phyloP scores from a whole-genome alignment of 2,329 filamentous ascomycete species.

The Ophiostoma fasciatum region DNA sequence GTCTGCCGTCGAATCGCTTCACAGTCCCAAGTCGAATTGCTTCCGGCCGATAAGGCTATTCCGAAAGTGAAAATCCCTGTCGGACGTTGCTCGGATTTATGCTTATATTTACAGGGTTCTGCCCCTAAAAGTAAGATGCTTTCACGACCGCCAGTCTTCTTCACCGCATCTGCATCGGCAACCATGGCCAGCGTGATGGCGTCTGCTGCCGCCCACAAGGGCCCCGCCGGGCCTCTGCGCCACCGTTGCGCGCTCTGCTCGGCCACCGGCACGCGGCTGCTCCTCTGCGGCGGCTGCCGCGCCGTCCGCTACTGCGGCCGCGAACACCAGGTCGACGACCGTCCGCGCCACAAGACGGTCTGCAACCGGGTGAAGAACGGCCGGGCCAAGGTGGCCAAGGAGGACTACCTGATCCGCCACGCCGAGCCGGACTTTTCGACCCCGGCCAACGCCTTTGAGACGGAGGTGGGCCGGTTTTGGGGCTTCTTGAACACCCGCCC shows the following conservation, averaged over 20 bases:
- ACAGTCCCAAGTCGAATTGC: too few relatives aligned
- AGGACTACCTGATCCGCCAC: constrained; percentile 14
- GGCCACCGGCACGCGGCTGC: constrained; percentile 1
- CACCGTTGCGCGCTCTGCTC: not conserved
- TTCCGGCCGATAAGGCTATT: too few relatives aligned
- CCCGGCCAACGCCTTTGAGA: constrained; percentile 15
- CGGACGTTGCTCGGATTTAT: too few relatives aligned
- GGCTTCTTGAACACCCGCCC: constrained; percentile 16
- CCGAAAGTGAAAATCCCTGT: too few relatives aligned
- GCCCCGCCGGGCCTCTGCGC: not conserved
- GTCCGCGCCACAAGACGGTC: constrained; percentile 13
- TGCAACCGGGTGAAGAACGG: constrained; percentile 14
- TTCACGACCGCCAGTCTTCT: too few relatives aligned
- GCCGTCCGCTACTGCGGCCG: constrained; percentile 16
- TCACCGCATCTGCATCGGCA: too few relatives aligned
- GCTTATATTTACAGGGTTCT: too few relatives aligned
- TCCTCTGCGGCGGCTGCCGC: constrained; percentile 14
- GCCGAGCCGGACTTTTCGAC: not conserved
- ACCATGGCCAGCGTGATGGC: too few relatives aligned
- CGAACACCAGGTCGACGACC: constrained; percentile 14
- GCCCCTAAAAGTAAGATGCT: too few relatives aligned
- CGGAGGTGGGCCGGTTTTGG: constrained; percentile 21
- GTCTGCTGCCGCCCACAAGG: not conserved
- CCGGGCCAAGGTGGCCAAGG: constrained; percentile 9
- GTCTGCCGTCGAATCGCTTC: too few relatives aligned